Conservation (phyloP, 768 basidiomycete species). For the Boletus edulis region DNA sequence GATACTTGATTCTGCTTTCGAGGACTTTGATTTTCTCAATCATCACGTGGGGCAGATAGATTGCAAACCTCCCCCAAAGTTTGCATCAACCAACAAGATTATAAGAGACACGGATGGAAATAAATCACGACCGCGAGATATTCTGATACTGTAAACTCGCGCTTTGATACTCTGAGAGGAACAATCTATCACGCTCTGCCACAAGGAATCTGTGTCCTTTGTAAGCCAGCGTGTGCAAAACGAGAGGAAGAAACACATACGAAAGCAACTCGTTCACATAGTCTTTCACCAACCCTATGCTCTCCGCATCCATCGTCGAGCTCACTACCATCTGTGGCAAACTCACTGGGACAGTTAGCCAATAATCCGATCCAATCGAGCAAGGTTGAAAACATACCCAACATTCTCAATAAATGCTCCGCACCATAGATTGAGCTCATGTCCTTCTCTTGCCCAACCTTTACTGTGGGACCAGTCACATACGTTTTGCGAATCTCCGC, state of each 20-base stretch:
- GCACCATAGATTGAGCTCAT: constrained; percentile 93
- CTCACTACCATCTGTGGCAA: constrained; percentile 87
- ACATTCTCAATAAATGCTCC: constrained; percentile 88
- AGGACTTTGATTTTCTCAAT: too few species aligned
- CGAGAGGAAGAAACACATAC: constrained; percentile 42
- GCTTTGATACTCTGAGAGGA: too few species aligned
- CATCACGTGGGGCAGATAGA: too few species aligned
- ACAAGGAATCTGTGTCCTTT: constrained; percentile 65
- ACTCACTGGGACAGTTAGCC: constrained; percentile 59
- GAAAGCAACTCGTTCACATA: constrained; percentile 85
- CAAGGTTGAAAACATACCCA: constrained; percentile 57
- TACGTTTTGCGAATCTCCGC: constrained; percentile 71
- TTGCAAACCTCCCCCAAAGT: too few species aligned
- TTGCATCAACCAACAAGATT: too few species aligned
- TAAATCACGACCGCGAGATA: too few species aligned
- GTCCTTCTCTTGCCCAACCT: constrained; percentile 68
- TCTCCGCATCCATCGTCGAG: constrained; percentile 89
- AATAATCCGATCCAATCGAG: not conserved
- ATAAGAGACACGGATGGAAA: too few species aligned
- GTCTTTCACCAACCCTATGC: constrained; percentile 77
- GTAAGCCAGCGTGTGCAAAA: not conserved
- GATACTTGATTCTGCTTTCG: too few species aligned
- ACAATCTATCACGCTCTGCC: constrained; percentile 65
- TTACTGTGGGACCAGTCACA: constrained; percentile 69
- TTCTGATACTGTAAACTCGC: too few species aligned